phyloP scores from a whole-genome alignment of 164 flowering plant species.

The Brasenia schreberi region DNA sequence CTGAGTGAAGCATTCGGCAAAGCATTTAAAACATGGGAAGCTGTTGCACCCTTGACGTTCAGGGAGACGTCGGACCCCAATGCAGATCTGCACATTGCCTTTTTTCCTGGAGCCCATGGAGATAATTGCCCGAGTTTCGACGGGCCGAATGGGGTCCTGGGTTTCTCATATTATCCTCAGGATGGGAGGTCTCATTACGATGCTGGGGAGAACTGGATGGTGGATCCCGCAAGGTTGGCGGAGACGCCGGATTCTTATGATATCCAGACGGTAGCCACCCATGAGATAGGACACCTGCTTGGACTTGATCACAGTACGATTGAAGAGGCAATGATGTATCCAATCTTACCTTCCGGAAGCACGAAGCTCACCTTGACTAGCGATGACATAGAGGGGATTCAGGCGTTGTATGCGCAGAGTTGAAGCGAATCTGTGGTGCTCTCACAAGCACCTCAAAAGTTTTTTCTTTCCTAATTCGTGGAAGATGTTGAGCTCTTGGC shows the following conservation, averaged over 20 bases:
- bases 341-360: conserved; percentile 34
- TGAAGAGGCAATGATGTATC: conserved; percentile 65
- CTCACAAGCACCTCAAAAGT: no score
- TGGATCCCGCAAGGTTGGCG: not conserved
- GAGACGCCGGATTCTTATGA: conserved; percentile 29
- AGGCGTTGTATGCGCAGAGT: conserved; percentile 21
- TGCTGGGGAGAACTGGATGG: conserved; percentile 55
- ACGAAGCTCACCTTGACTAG: conserved; percentile 33
- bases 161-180: conserved; percentile 76
- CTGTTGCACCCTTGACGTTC: conserved; percentile 44
- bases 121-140: conserved; percentile 30
- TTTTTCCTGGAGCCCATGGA: not conserved
- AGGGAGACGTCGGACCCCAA: conserved; percentile 11
- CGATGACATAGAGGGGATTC: conserved; percentile 59
- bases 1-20: conserved; percentile 27
- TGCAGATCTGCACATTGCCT: conserved; percentile 32
- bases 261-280: conserved; percentile 78
- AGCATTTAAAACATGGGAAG: conserved; percentile 52
- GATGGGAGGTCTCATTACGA: conserved; percentile 52
- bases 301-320: conserved; percentile 66
- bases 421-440: no score
- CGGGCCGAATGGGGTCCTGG: conserved; percentile 55
- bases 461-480: no score
- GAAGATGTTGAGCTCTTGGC: no score
- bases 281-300: conserved; percentile 81